Evolutionary conservation across 768 basidiomycete genomes (phyloP), one percentile per base, ranked within the genome.

Genomic region (Mycena vulgaris): DNA sequence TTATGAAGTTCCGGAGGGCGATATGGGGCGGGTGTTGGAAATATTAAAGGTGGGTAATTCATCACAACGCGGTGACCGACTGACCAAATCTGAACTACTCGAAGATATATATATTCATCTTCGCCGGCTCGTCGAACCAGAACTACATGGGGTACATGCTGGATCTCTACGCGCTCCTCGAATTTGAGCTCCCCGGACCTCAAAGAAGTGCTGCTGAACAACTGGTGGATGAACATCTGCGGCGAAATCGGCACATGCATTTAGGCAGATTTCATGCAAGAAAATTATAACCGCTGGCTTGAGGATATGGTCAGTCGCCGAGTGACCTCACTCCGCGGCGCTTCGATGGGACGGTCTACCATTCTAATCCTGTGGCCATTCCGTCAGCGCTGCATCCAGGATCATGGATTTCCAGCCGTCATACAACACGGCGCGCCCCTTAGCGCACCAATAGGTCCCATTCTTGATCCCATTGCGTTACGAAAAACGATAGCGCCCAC

Each of bases 1-100:
- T 2, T 72, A 75, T 58, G 75, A 79, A 1, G 62, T 77, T 28
- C 56, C 79, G 10, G 78, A 80, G 35, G 80, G 81, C 3, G 77
- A 80, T 65, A n/a, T n/a, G n/a, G n/a, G n/a, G n/a, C n/a, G n/a
- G n/a, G n/a, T n/a, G n/a, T n/a, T n/a, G n/a, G n/a, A 73, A 51
- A 71, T 74, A 8, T 40, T 81, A 37, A 80, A 79, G 78, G 80
- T 79, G 37, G n/a, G 33, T 28, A 31, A 25, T 51, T 49, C 75
- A 2, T 74, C 75, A 49, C 60, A 27, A 49, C 47, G 35, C 14
- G 35, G 6, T 37, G 6, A 6, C 14, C 35, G 35, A 4, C 21
- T 2, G 23, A 49, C 2, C 19, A 25, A n/a, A 61, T 33, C 42
- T 56, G 8, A 23, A 39, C n/a, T n/a, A 5, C 35, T 9, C 25